Evolutionary conservation across 2,329 filamentous ascomycete genomes (phyloP).

Genomic region (Scopulariopsis brevicaulis): DNA sequence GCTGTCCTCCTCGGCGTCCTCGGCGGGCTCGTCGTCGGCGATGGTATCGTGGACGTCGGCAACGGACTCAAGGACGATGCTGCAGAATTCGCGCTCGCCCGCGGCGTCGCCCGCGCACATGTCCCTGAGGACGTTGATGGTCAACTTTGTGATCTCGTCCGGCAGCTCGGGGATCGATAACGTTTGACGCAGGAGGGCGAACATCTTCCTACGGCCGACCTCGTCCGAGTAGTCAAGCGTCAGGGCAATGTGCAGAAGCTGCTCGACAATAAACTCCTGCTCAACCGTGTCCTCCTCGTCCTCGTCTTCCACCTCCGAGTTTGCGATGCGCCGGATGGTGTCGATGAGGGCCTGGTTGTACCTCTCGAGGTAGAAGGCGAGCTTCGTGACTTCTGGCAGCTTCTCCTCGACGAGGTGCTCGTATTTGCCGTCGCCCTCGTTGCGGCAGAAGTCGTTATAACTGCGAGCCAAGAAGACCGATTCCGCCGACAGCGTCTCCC

Average conservation of each 20-base stretch:
- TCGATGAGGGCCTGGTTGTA: constrained; percentile 63
- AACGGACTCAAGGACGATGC: constrained; percentile 81
- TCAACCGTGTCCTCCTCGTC: constrained; percentile 80
- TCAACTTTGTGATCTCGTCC: constrained; percentile 84
- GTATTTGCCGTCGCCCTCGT: constrained; percentile 61
- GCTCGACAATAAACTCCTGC: constrained; percentile 91
- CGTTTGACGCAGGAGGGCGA: constrained; percentile 74
- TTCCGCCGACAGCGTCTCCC: constrained; percentile 73
- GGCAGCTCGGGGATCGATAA: constrained; percentile 79
- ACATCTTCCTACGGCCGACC: constrained; percentile 92
- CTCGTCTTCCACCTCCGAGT: constrained; percentile 45
- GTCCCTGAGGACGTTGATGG: constrained; percentile 67
- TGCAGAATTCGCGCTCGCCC: constrained; percentile 74
- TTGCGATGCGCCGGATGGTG: constrained; percentile 44
- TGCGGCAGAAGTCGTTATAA: constrained; percentile 87
- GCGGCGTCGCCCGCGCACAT: constrained; percentile 67
- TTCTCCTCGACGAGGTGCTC: constrained; percentile 76
- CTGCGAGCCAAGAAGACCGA: constrained; percentile 83
- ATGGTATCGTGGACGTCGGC: constrained; percentile 96
- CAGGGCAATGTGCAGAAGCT: constrained; percentile 82
- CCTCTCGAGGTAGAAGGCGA: constrained; percentile 76
- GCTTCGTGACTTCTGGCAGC: constrained; percentile 84
- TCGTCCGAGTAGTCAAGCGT: constrained; percentile 97
- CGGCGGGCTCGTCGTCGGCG: constrained; percentile 51
- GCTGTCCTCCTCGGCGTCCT: constrained; percentile 53